Percentiles rank a stretch among this genome's conserved stretches.
phyloP scores from a whole-genome alignment of 345 rosid species.

The Combretum micranthum region DNA sequence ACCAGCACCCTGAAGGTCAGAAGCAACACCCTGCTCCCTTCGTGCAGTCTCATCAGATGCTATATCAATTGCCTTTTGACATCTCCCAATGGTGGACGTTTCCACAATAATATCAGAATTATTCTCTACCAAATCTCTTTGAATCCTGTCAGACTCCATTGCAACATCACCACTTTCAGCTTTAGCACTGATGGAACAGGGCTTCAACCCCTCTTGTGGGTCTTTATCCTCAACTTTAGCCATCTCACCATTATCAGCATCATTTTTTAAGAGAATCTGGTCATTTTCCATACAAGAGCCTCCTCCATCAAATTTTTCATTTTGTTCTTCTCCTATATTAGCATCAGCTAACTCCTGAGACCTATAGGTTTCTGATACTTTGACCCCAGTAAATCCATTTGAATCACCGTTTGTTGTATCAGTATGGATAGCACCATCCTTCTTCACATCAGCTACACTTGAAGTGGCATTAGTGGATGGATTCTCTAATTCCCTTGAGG shows the following conservation, averaged over 20 bases:
- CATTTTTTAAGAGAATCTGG: constrained; percentile 17
- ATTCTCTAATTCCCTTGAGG: constrained; percentile 43
- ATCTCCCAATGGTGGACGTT: constrained; percentile 21
- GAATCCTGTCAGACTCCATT: constrained; percentile 28
- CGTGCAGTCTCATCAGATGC: constrained; percentile 21
- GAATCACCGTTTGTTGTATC: constrained; percentile 32
- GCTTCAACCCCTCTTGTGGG: constrained; percentile 35
- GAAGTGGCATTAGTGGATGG: constrained; percentile 59
- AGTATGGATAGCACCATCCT: constrained; percentile 33
- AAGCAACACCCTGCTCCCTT: constrained; percentile 22
- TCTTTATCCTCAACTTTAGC: constrained; percentile 46
- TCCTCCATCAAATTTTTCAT: constrained; percentile 24
- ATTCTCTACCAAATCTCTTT: constrained; percentile 19
- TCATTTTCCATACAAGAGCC: constrained; percentile 22
- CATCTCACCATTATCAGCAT: constrained; percentile 17
- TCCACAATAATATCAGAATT: constrained; percentile 25
- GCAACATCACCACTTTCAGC: constrained; percentile 28
- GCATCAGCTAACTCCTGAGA: constrained; percentile 27
- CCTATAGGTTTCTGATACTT: constrained; percentile 36
- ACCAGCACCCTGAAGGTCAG: constrained; percentile 39
- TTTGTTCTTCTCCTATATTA: constrained; percentile 36
- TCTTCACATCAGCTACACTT: constrained; percentile 46
- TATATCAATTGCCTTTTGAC: constrained; percentile 24
- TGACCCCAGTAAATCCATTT: constrained; percentile 26
- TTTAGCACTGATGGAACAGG: constrained; percentile 23